Base-by-base conservation (phyloP, 345 rosid genomes). In the Populus deltoides region DNA sequence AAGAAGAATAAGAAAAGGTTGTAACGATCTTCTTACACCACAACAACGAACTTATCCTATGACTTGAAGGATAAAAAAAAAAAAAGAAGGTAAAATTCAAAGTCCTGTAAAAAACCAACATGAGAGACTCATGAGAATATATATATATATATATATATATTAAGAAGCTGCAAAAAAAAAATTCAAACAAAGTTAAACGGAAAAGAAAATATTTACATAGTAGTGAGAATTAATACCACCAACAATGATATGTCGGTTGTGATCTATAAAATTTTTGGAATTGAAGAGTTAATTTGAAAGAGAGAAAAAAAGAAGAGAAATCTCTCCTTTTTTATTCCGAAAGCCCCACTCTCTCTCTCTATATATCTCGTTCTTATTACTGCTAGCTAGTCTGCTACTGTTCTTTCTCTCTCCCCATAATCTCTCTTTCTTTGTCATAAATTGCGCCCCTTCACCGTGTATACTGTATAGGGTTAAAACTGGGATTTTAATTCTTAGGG, bases 401-500 rank as follows among this genome's bases (percentile, higher is more conserved):
- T 29, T n/a, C 45, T 59, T 70, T 72, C 29, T 51, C 59, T 78
- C 80, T 78, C 81, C 53, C 68, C 69, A 20, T 2, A 74, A 13
- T 78, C 62, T 62, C 77, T 68, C 57, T 66, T 68, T 68, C 27
- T 69, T 57, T 25, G 89, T 85, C 81, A 89, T 89, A 89, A 92
- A 88, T 89, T 78, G 78, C 81, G 78, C 81, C 33, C 71, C 63
- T 85, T 45, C 77, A 81, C 87, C 88, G 65, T n/a, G 85, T 87
- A 81, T 75, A 57, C 70, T n/a, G 85, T 87, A 81, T 75, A 57
- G 72, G 85, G 88, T 77, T 80, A 85, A 83, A 79, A 81, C 81
- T 75, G 77, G 83, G 68, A 73, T 82, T 85, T 83, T 78, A 62
- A 17, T 62, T 39, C 29, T 66, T 18, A 66, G 66, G 83, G 71